Percentiles rank a stretch among this genome's conserved stretches.
Evolutionary conservation across 1,284 basidiomycete genomes (phyloP).

Genomic region (Malassezia slooffiae): DNA sequence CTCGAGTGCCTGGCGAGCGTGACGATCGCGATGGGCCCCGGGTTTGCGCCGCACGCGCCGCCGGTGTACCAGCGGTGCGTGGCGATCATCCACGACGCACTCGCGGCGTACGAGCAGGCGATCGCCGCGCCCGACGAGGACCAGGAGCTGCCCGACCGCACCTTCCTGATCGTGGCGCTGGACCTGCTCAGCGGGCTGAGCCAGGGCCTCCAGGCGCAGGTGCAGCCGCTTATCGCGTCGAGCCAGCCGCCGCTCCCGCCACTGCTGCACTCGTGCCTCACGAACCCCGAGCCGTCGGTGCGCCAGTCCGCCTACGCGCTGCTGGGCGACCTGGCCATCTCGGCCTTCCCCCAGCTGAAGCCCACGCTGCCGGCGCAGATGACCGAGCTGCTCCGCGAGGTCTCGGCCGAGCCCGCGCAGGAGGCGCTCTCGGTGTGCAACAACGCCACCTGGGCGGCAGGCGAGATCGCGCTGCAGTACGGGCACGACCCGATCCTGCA

Average conservation of each 20-base stretch:
- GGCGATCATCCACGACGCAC: conserved; percentile 70
- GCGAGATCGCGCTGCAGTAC: conserved; percentile 66
- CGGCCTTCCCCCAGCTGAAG: conserved; percentile 73
- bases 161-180: conserved; percentile 74
- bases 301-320: conserved; percentile 94
- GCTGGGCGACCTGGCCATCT: conserved; percentile 94
- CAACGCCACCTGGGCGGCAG: conserved; percentile 99
- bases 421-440: conserved; percentile 95
- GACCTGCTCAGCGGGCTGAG: conserved; percentile 90
- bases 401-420: conserved; percentile 76
- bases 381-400: conserved; percentile 76
- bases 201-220: conserved; percentile 70
- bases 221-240: conserved; percentile 30
- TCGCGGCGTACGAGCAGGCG: conserved; percentile 58
- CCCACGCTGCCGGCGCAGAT: conserved; percentile 69
- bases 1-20: conserved; percentile 87
- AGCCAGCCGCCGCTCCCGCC: conserved; percentile 36
- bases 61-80: conserved; percentile 89
- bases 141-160: conserved; percentile 36
- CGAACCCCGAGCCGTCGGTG: conserved; percentile 83
- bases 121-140: conserved; percentile 71
- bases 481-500: conserved; percentile 48
- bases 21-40: conserved; percentile 85
- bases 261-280: conserved; percentile 39
- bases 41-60: conserved; percentile 76